Evolutionary conservation across 2,329 filamentous ascomycete genomes (phyloP).

Genomic region (Byssochlamys sp.): DNA sequence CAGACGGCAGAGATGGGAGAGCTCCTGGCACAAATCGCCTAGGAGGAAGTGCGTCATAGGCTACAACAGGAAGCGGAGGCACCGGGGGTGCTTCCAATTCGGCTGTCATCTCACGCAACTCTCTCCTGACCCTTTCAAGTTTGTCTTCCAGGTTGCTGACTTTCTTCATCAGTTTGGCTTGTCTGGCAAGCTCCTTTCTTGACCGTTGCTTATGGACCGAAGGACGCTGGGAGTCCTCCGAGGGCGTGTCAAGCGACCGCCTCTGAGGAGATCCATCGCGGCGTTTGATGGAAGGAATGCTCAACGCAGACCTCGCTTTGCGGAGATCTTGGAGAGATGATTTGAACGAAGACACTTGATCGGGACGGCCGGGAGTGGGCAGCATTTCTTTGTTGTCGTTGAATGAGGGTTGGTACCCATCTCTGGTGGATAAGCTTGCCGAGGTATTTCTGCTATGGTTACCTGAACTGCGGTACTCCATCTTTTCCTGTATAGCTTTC

Average conservation of each 20-base stretch:
- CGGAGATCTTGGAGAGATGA: constrained; percentile 28
- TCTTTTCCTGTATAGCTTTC: constrained; percentile 23
- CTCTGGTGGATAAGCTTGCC: constrained; percentile 2
- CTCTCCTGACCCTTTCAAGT: constrained; percentile 45
- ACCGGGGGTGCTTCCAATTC: constrained; percentile 22
- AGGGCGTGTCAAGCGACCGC: constrained; percentile 15
- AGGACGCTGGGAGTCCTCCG: constrained; percentile 16
- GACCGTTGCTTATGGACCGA: constrained; percentile 41
- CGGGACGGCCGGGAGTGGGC: constrained; percentile 2
- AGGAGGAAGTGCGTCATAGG: constrained; percentile 17
- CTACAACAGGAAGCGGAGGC: constrained; percentile 12
- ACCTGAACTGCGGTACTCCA: constrained; percentile 13
- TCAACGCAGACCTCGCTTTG: constrained; percentile 22
- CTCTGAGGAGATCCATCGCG: constrained; percentile 20
- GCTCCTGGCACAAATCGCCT: constrained; percentile 34
- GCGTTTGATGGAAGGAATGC: constrained; percentile 17
- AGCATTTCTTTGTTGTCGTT: constrained; percentile 1
- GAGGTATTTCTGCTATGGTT: constrained; percentile 11
- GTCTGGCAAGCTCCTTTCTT: constrained; percentile 48
- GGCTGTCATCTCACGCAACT: constrained; percentile 43
- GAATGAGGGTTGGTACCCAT: constrained; percentile 2
- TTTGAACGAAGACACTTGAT: constrained; percentile 19
- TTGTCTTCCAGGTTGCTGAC: constrained; percentile 54
- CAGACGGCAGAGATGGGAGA: constrained; percentile 37
- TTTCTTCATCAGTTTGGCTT: constrained; percentile 49